A percentile compares a stretch with the other conserved stretches of the same genome.
Conservation (phyloP, 208 protist species). For the Wallacemonas rigidus region DNA sequence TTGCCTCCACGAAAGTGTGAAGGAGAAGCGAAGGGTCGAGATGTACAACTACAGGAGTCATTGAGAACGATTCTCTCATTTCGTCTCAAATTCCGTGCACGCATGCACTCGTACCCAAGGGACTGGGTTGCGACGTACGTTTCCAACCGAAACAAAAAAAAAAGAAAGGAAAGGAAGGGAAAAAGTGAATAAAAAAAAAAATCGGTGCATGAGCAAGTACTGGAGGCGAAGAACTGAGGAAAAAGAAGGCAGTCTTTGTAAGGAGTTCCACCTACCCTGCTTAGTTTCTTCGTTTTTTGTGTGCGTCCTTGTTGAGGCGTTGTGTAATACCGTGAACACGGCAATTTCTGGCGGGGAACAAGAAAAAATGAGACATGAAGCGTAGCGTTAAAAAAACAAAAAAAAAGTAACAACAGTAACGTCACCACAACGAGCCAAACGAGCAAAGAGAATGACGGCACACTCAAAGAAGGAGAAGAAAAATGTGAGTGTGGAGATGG, state of each 20-base stretch:
- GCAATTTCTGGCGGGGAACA: too few species aligned
- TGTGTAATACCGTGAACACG: neutral
- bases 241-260: neutral
- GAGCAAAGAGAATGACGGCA: neutral
- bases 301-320: neutral
- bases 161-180: constrained; percentile 14
- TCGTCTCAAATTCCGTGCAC: neutral
- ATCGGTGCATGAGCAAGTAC: neutral
- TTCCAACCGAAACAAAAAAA: constrained; percentile 1
- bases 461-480: constrained; percentile 2
- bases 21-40: neutral
- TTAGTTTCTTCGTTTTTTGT: neutral
- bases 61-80: neutral
- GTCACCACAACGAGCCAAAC: too few species aligned
- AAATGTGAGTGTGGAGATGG: neutral
- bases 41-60: neutral
- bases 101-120: too few species aligned
- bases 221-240: neutral
- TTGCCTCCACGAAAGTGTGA: neutral
- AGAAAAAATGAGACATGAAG: neutral
- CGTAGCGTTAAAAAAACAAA: neutral
- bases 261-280: too few species aligned
- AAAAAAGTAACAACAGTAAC: neutral
- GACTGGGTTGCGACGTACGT: neutral
- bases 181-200: neutral